These are phyloP conservation scores for Plasmodium billcollinsi DNA, from an alignment of 169 alveolate species.

Conservation along the genomic window DNA sequence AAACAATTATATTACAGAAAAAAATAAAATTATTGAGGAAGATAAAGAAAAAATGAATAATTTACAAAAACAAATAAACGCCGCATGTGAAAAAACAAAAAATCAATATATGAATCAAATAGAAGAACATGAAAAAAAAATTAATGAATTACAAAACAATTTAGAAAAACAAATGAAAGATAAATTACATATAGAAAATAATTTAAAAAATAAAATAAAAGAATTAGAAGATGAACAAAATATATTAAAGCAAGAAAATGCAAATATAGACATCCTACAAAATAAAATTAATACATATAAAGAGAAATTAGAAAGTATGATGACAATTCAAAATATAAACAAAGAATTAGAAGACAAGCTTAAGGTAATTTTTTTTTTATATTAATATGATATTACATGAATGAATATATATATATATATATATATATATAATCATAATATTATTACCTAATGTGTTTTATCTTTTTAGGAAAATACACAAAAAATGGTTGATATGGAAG, in stretches of 20 bases:
- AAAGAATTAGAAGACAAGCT: constrained; percentile 74
- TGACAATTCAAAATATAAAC: constrained; percentile 68
- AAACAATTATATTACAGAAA: constrained; percentile 43
- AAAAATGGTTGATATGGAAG: constrained; percentile 74
- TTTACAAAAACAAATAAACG: constrained; percentile 57
- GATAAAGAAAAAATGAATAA: constrained; percentile 35
- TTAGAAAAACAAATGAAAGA: constrained; percentile 69
- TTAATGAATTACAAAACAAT: constrained; percentile 50
- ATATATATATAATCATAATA: not conserved
- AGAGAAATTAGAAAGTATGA: constrained; percentile 54
- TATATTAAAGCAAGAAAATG: constrained; percentile 67
- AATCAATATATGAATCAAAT: constrained; percentile 58
- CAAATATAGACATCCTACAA: constrained; percentile 50
- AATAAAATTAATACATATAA: constrained; percentile 74
- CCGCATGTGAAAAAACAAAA: constrained; percentile 54
- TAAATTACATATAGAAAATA: constrained; percentile 29
- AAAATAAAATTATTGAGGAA: constrained; percentile 49
- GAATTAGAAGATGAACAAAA: constrained; percentile 75
- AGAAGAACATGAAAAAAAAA: constrained; percentile 76
- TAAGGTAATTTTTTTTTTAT: constrained; percentile 28
- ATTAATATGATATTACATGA: not conserved
- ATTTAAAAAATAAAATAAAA: constrained; percentile 70
- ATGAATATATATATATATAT: constrained; percentile 3
- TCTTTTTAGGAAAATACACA: constrained; percentile 46
- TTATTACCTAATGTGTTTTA: not conserved